Evolutionary conservation across 192 early-diverging fungal species (phyloP), one percentile per base, ranked within the genome.

Genomic region (Thoreauomyces humboldtii): DNA sequence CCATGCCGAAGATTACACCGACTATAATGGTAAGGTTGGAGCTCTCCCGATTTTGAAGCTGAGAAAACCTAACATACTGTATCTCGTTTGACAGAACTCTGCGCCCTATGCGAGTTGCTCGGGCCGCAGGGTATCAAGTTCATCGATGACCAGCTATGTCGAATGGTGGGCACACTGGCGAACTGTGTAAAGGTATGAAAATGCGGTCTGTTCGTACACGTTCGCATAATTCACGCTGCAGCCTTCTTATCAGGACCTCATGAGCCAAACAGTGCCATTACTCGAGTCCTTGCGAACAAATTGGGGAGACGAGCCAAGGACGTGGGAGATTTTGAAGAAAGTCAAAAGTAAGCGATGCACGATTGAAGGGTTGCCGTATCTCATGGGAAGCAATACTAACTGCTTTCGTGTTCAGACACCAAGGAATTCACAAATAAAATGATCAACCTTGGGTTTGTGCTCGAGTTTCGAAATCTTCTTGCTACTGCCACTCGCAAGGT

Each of bases 1-100:
- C 3, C 63, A 71, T 25, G 75, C 67, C 2, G 75, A 77, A 58
- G 38, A 29, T 4, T 77, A 69, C 35, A 77, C 75, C 2, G 71
- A 72, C 25, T 19, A 57, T 27, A 44, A 57, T 47, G 69, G 69
- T 69, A 31, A 35, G 50, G n/a, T 6, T 19, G 55, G 32, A 15
- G 38, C 9, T 41, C 38, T 32, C 53, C 17, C 9, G 27, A 12
- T 31, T 27, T 22, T 56, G n/a, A 11, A n/a, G n/a, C n/a, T n/a
- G n/a, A n/a, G n/a, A n/a, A n/a, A n/a, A n/a, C n/a, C n/a, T n/a
- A n/a, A n/a, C n/a, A n/a, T n/a, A n/a, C n/a, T n/a, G n/a, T n/a
- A n/a, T 12, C 53, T 31, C 27, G 7, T 27, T 11, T 31, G 9
- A 32, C 44, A 71, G 75, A 77, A 50, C 54, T 73, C 7, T 37